phyloP scores from a whole-genome alignment of 2,329 filamentous ascomycete genomes.

The Fusarium lateritium region DNA sequence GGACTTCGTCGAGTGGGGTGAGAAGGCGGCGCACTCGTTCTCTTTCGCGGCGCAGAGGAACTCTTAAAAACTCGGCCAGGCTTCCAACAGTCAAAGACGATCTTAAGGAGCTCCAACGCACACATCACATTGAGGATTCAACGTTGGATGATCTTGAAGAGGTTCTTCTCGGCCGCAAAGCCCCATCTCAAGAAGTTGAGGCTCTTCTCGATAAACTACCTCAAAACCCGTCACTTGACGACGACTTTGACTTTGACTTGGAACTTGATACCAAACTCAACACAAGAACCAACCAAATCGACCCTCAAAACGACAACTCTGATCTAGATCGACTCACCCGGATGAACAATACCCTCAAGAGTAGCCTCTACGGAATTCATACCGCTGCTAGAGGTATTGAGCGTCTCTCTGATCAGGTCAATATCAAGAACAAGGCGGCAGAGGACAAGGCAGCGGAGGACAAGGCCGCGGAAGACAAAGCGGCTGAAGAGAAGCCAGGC shows the following conservation, averaged over 20 bases:
- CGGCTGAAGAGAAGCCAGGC: constrained; percentile 16
- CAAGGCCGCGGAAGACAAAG: constrained; percentile 22
- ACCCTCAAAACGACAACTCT: constrained; percentile 48
- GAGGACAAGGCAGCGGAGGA: constrained; percentile 27
- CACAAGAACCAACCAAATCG: constrained; percentile 43
- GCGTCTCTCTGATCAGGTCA: constrained; percentile 67
- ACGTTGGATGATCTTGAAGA: constrained; percentile 72
- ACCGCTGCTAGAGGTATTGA: constrained; percentile 72
- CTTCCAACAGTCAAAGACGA: constrained; percentile 70
- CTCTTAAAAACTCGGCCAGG: constrained; percentile 67
- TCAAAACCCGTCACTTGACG: constrained; percentile 41
- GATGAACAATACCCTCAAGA: constrained; percentile 68
- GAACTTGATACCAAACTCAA: constrained; percentile 49
- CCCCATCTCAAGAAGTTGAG: constrained; percentile 46
- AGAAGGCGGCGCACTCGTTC: constrained; percentile 56
- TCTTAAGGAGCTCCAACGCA: constrained; percentile 66
- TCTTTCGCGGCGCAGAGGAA: constrained; percentile 60
- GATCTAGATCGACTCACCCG: constrained; percentile 62
- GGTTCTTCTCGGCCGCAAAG: constrained; percentile 59
- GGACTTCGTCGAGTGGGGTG: constrained; percentile 44
- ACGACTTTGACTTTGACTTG: constrained; percentile 47
- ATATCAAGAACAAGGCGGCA: constrained; percentile 52
- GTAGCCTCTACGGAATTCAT: constrained; percentile 66
- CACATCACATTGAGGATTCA: constrained; percentile 70
- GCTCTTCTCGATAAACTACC: constrained; percentile 47